A percentile compares a stretch with the other conserved stretches of the same genome.
Evolutionary conservation across 208 protist species (phyloP).

Genomic region (Acanthamoeba culbertsoni): DNA sequence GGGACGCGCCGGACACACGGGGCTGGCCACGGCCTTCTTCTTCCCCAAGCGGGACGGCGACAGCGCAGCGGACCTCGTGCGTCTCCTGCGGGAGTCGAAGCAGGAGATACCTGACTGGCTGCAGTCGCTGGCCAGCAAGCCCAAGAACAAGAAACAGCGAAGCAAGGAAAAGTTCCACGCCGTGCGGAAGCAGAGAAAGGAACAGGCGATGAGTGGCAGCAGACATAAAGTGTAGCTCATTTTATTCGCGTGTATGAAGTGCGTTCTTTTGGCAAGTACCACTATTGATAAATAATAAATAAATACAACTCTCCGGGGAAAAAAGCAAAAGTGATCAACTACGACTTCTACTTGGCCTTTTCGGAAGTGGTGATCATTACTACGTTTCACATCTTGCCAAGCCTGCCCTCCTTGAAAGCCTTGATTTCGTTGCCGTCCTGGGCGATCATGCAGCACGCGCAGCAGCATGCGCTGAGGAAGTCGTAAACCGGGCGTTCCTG

Average conservation of each 20-base stretch:
- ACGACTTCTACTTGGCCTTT: too few relatives aligned
- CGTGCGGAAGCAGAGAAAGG: background rate
- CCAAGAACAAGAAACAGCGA: background rate
- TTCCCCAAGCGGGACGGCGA: conserved; percentile 58
- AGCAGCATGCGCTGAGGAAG: background rate
- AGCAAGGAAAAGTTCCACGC: background rate
- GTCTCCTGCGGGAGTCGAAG: conserved; percentile 70
- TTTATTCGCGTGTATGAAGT: too few relatives aligned
- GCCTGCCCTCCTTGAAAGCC: background rate
- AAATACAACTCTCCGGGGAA: too few relatives aligned
- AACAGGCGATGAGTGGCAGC: too few relatives aligned
- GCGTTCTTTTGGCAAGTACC: too few relatives aligned
- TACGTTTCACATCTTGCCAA: too few relatives aligned
- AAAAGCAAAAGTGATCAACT: too few relatives aligned
- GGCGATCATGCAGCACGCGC: background rate
- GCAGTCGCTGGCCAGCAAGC: background rate
- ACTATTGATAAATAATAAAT: too few relatives aligned
- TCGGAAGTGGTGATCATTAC: too few relatives aligned
- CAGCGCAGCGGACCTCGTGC: conserved; percentile 69
- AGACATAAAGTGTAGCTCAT: too few relatives aligned
- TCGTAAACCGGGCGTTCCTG: background rate
- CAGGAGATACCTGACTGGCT: conserved; percentile 82
- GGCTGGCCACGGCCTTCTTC: conserved; percentile 78
- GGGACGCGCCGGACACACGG: conserved; percentile 82
- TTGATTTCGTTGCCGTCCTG: background rate